Evolutionary conservation across 202 grass and related monocot genomes (phyloP).

Genomic region (Panicum hallii): DNA sequence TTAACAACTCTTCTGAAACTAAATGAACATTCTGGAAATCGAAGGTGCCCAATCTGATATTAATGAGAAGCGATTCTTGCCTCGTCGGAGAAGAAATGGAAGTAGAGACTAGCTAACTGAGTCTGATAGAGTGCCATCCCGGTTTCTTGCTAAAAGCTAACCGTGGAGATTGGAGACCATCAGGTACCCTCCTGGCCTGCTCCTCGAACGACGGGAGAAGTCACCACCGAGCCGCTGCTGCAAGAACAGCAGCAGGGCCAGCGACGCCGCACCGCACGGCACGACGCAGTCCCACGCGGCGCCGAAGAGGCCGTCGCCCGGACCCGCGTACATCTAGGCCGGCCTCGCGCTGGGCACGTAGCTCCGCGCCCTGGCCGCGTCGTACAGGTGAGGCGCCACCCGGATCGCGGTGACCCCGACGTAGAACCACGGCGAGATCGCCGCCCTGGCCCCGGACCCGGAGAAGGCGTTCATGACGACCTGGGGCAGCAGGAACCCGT

Average conservation of each 20-base stretch:
- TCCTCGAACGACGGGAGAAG: slow-evolving; percentile 19
- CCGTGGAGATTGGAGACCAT: slow-evolving; percentile 35
- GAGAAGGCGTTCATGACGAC: slow-evolving; percentile 52
- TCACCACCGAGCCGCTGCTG: slow-evolving; percentile 51
- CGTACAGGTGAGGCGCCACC: slow-evolving; percentile 52
- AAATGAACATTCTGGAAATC: not conserved
- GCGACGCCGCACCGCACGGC: slow-evolving; percentile 31
- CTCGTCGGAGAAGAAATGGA: not conserved
- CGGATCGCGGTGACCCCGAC: slow-evolving; percentile 45
- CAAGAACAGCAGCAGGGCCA: slow-evolving; percentile 45
- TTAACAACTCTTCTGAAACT: not conserved
- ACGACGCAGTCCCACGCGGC: slow-evolving; percentile 44
- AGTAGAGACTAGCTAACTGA: not conserved
- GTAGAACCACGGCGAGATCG: slow-evolving; percentile 43
- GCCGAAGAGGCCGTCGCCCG: slow-evolving; percentile 37
- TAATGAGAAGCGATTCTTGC: too few relatives aligned
- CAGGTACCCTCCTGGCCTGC: slow-evolving; percentile 41
- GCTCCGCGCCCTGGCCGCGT: slow-evolving; percentile 35
- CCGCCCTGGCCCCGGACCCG: not conserved
- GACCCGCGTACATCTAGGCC: slow-evolving; percentile 53
- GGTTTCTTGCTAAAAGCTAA: slow-evolving; percentile 1
- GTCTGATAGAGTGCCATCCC: not conserved
- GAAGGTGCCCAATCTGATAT: not conserved
- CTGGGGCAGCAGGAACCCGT: slow-evolving; percentile 65
- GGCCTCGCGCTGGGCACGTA: slow-evolving; percentile 36